Evolutionary conservation across 1,284 basidiomycete genomes (phyloP), one percentile per base, ranked within the genome.

Genomic region (Inonotus obliquus): DNA sequence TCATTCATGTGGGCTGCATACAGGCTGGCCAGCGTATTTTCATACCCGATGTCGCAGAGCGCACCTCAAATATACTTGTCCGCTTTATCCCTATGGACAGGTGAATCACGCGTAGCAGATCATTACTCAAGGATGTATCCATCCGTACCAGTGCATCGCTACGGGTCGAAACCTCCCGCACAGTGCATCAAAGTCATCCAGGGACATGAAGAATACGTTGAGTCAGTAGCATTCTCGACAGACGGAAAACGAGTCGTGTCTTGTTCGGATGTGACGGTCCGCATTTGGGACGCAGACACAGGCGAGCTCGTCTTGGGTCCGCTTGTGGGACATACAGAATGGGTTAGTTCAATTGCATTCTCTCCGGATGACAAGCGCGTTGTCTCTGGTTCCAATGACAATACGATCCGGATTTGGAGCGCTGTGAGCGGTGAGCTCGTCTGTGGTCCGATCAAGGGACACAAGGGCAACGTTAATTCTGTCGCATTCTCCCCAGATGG

Each of bases 361-460:
- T 54, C 29, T 4, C 52, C 2, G 4, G 52, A 70, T 56, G 66
- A 66, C 19, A 65, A 52, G 32, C 32, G 32, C 9, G 32, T 32
- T 9, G 32, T 32, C 32, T 32, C 32, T 32, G 32, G 32, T 32
- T 32, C 32, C 32, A 9, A 32, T 9, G 32, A 32, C 9, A 32
- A 32, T 9, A 32, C 32, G 9, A 32, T 32, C 32, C 32, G 32
- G 4, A 32, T 32, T 32, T 32, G 32, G 32, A 32, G 9, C 9
- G 32, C 32, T 32, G 32, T 32, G 4, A 32, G 4, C 32, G 32
- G 32, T 9, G 32, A 32, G 9, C 32, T 32, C 32, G 32, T 32
- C 32, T 32, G 4, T 32, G 32, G 32, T 32, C 32, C 9, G 32
- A 4, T 32, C 32, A 9, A 32, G 32, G 32, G 32, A 32, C 32